Evolutionary conservation across 208 protist species (phyloP), one percentile per base, ranked within the genome.

Genomic region (Wallacemonas collosoma): DNA sequence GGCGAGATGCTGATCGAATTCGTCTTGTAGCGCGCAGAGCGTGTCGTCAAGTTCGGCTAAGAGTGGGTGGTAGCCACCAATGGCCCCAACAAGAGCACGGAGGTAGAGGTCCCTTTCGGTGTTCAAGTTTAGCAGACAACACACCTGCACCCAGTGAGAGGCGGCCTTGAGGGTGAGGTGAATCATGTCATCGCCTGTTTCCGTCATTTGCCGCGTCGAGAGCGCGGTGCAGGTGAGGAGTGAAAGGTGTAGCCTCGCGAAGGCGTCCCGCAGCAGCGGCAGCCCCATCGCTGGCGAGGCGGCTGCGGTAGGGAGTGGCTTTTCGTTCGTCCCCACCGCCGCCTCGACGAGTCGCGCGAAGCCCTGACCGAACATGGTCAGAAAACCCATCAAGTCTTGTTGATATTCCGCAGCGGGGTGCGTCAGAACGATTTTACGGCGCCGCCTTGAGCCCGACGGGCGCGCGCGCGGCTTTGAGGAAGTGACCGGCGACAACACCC

Each of bases 361-460:
- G 62, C 73, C 73, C 70, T 87, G 82, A 44, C 73, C 66, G 44
- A 81, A 76, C 55, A 82, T 75, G 40, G 82, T 73, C 15, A 87
- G 65, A 68, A 87, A 87, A 2, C 45, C 79, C 8, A 87, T 57
- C 15, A 81, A 17, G 14, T 70, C 60, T n/a, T 53, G 17, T 43
- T 54, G 50, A 53, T 61, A 71, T 64, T 76, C 50, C 64, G 36
- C 39, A 43, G 65, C 68, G 1, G 41, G 62, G 47, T 63, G 55
- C 1, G 50, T 41, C 48, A 51, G 1, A 17, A 17, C 58, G 8
- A 56, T 14, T 12, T 56, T 75, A 26, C 45, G 55, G 61, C 48
- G 61, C 15, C 47, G 56, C 41, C 15, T 26, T 17, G 36, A 6
- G 14, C 8, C 8, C 53, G 53, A 36, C 14, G 11, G 53, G 53